These are phyloP conservation scores for Fusarium sp. DNA, from an alignment of 2,329 filamentous ascomycete species.

Conservation along the genomic window DNA sequence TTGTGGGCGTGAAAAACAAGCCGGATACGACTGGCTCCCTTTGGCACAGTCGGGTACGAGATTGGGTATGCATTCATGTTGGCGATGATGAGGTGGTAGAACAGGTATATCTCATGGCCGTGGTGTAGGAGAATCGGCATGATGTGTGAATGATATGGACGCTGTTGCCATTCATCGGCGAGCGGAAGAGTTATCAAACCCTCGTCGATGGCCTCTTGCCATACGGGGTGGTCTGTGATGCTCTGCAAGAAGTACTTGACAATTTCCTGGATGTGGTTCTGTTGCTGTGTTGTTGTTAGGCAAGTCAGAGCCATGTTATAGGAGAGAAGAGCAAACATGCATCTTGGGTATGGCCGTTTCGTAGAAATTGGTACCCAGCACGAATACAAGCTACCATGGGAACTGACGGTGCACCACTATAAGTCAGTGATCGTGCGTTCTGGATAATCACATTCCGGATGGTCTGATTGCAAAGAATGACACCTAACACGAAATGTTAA, in stretches of 20 bases:
- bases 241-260: not conserved
- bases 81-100: not conserved
- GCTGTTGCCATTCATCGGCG: not conserved
- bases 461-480: not conserved
- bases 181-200: not conserved
- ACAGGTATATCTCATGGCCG: not conserved
- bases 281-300: not conserved
- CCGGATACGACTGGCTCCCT: not conserved
- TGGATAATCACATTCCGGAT: not conserved
- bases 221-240: not conserved
- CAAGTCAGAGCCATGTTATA: not conserved
- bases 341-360: not conserved
- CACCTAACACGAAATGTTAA: not conserved
- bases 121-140: not conserved
- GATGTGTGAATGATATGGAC: not conserved
- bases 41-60: not conserved
- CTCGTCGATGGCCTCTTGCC: not conserved
- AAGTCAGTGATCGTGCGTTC: not conserved
- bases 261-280: not conserved
- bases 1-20: not conserved
- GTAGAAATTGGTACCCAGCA: not conserved
- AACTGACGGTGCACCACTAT: not conserved
- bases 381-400: not conserved
- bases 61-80: not conserved
- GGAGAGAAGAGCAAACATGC: not conserved